A percentile compares a stretch with the other conserved stretches of the same genome.
These are phyloP conservation scores for Cadophora gregata DNA, from an alignment of 2,329 filamentous ascomycete genomes.

Conservation along the genomic window DNA sequence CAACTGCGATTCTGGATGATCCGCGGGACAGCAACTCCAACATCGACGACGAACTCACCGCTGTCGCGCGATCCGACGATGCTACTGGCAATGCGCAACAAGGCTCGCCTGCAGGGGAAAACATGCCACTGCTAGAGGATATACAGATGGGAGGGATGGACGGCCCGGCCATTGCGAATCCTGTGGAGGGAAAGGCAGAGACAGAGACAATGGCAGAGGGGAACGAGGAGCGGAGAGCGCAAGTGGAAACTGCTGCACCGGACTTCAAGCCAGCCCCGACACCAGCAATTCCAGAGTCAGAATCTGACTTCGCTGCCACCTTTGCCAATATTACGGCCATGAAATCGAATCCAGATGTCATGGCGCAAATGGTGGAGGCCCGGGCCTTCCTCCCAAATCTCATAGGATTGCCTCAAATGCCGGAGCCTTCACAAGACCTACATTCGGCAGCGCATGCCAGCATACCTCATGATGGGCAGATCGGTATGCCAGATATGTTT, in stretches of 20 bases:
- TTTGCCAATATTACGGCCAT: neutral
- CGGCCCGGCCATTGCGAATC: neutral
- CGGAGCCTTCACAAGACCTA: neutral
- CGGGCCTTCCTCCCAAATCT: neutral
- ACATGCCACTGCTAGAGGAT: neutral
- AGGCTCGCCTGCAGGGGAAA: conserved; percentile 13
- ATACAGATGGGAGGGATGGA: neutral
- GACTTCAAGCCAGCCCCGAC: neutral
- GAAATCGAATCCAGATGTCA: neutral
- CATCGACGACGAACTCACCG: conserved; percentile 27
- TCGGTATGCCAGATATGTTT: neutral
- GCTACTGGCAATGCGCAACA: conserved; percentile 6
- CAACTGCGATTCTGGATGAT: conserved; percentile 17
- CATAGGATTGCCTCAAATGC: neutral
- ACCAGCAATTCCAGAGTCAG: conserved; percentile 6
- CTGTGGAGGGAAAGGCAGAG: neutral
- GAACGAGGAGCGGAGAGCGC: conserved; percentile 4
- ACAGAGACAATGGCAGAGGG: neutral
- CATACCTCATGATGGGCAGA: conserved; percentile 4
- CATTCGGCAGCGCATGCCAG: neutral
- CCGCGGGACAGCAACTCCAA: neutral
- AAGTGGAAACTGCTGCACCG: neutral
- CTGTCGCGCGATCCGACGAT: conserved; percentile 22
- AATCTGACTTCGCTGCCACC: neutral
- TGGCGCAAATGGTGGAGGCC: neutral